phyloP scores from a whole-genome alignment of 371 early-diverging fungal genomes.

The Globomyces sp. region DNA sequence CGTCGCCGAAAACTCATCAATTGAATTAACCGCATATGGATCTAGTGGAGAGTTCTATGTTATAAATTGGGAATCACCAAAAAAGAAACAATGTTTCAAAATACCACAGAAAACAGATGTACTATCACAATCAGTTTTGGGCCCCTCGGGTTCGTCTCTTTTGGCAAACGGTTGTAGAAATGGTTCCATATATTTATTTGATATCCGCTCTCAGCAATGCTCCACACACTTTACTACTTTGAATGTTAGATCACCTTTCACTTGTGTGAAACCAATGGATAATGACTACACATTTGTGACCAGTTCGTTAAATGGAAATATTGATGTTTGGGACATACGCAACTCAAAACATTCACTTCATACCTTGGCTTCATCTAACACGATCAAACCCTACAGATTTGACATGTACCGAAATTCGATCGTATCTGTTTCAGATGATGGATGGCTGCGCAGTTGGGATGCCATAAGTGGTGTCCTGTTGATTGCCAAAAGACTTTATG shows the following conservation, averaged over 20 bases:
- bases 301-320: not conserved
- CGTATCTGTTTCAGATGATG: not conserved
- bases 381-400: not conserved
- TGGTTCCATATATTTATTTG: not conserved
- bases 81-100: not conserved
- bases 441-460: not conserved
- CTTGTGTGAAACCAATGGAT: not conserved
- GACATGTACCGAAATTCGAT: not conserved
- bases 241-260: not conserved
- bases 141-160: not conserved
- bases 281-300: not conserved
- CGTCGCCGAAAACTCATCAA: no score
- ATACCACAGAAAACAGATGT: slow-evolving; percentile 7
- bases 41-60: no score
- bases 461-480: not conserved
- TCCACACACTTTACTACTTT: not conserved
- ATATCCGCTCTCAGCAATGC: not conserved
- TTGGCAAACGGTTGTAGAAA: slow-evolving; percentile 1
- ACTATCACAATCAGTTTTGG: not conserved
- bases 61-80: no score
- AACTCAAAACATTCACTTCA: not conserved
- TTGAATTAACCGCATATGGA: no score
- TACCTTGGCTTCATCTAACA: not conserved
- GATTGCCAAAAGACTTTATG: no score
- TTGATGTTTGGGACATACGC: not conserved